These are phyloP conservation scores for Magnaporthiopsis rhizophila DNA, from an alignment of 2,329 filamentous ascomycete species.

Conservation along the genomic window DNA sequence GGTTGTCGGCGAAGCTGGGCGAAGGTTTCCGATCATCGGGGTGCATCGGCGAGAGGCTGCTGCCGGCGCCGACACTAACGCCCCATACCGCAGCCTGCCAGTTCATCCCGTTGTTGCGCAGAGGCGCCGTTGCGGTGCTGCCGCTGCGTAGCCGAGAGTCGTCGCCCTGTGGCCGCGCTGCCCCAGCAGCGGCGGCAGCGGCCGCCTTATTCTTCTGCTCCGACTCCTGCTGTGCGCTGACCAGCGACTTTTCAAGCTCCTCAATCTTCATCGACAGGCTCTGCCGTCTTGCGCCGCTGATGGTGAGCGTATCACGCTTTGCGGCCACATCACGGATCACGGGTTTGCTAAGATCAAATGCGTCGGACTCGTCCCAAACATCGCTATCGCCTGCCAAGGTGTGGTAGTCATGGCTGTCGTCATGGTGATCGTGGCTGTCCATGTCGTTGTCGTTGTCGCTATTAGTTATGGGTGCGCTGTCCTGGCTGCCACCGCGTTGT, in stretches of 20 bases:
- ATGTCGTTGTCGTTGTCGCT: background rate
- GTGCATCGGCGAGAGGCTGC: background rate
- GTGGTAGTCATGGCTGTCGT: background rate
- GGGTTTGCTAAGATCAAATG: conserved; percentile 19
- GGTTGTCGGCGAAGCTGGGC: background rate
- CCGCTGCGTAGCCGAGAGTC: background rate
- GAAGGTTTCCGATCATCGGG: conserved; percentile 2
- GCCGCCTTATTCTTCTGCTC: conserved; percentile 16
- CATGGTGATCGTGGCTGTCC: background rate
- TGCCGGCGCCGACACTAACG: background rate
- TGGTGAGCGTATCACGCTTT: conserved; percentile 42
- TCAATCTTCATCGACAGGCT: conserved; percentile 44
- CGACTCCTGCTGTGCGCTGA: conserved; percentile 11
- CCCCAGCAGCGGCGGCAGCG: background rate
- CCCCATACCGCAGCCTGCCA: background rate
- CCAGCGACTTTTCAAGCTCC: conserved; percentile 25
- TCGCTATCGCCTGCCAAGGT: conserved; percentile 9
- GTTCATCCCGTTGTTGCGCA: background rate
- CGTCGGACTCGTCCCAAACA: conserved; percentile 9
- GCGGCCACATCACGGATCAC: conserved; percentile 40
- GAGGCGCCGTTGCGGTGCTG: background rate
- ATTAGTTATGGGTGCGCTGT: conserved; percentile 17
- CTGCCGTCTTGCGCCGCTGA: conserved; percentile 34
- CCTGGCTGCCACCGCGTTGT: conserved; percentile 29
- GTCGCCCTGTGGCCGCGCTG: background rate